Evolutionary conservation across 1,139 yeast species (phyloP), one percentile per base, ranked within the genome.

Genomic region (Yamadazyma sp.): DNA sequence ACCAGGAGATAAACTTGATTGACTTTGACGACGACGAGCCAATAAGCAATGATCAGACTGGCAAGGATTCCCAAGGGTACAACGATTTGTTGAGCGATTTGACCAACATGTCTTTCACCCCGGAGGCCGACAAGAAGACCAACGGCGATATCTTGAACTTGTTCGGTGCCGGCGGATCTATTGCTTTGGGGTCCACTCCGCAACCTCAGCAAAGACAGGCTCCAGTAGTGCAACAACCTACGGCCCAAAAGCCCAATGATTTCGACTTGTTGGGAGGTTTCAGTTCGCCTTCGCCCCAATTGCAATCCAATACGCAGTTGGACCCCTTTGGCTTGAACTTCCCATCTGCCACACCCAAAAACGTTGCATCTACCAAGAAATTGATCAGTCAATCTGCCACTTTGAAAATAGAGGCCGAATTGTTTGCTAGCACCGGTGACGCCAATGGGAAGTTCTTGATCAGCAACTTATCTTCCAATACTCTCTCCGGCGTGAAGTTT

Each of bases 1-100:
- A 68, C 37, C 67, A 60, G 25, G 74, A 79, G 51, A 56, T 68
- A 49, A 84, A 77, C 55, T 73, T 89, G 55, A 87, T 89, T 54
- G 96, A 89, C 58, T 86, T 89, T 54, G 92, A 79, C 53, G 88
- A 81, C 50, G 88, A 50, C 44, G 63, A 63, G 17, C 68, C 69
- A 5, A 52, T 66, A 40, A 68, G 68, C 45, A 58, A 64, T 27
- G 69, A 65, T 36, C 46, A 61, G n/a, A 42, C 48, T 24, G 55
- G 61, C 9, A 57, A 53, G 35, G 80, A 77, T 49, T 72, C 75
- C 31, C 67, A 69, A 47, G 77, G 77, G 10, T 75, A 75, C 40
- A 79, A 79, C 41, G 95, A 87, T 55, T 71, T 87, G 48, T 69
- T 87, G 48, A 81, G 87, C 41, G 94, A 83, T 48, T 71, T 87